Percentiles rank a stretch among this genome's conserved stretches.
phyloP scores from a whole-genome alignment of 2,329 filamentous ascomycete genomes.

The Beauveria pseudobassiana region DNA sequence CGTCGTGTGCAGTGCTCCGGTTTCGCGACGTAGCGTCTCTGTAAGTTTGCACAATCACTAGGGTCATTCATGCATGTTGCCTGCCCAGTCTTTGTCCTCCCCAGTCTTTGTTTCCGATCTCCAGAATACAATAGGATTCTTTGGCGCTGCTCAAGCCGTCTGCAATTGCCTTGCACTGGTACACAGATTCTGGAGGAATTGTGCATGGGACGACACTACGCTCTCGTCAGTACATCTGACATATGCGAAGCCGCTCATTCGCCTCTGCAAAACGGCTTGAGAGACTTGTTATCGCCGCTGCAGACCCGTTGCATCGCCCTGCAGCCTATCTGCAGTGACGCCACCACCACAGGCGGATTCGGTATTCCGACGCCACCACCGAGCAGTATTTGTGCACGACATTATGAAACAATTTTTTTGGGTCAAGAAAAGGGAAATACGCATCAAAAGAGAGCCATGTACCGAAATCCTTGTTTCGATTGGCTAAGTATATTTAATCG shows the following conservation, averaged over 20 bases:
- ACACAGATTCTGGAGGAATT: background rate
- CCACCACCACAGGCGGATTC: background rate
- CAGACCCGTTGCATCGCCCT: background rate
- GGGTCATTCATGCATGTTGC: background rate
- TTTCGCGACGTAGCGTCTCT: background rate
- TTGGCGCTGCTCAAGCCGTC: background rate
- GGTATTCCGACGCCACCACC: background rate
- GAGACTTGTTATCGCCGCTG: background rate
- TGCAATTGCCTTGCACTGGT: background rate
- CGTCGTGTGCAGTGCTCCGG: background rate
- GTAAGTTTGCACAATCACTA: background rate
- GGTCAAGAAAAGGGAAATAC: background rate
- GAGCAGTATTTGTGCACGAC: background rate
- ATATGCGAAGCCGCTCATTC: background rate
- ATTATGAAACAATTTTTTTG: background rate
- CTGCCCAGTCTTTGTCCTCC: too few relatives aligned
- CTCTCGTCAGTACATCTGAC: background rate
- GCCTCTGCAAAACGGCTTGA: background rate
- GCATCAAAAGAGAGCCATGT: too few relatives aligned
- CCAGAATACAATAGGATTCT: too few relatives aligned
- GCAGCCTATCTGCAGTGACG: background rate
- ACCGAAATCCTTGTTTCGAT: too few relatives aligned
- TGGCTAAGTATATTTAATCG: too few relatives aligned
- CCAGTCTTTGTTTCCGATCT: too few relatives aligned
- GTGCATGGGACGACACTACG: background rate